Evolutionary conservation across 2,329 filamentous ascomycete species (phyloP), one percentile per base, ranked within the genome.

Genomic region (Pseudogymnoascus sp.): DNA sequence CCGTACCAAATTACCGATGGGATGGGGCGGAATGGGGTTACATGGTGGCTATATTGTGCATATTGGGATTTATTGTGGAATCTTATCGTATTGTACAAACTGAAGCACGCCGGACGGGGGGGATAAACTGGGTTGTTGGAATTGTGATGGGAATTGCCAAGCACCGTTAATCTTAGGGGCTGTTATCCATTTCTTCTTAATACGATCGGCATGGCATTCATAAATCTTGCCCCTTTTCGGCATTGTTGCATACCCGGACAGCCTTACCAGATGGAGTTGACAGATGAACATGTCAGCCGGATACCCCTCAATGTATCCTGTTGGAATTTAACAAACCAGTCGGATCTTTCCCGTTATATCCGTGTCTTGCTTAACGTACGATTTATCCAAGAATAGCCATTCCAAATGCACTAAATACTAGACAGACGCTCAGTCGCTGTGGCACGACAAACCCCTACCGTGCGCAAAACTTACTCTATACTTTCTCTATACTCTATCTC

Each of bases 401-500:
- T 57, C 50, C 50, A 57, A 57, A 57, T 57, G 13, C 8, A 26
- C 42, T 13, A 19, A 57, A 33, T 26, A 47, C 42, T 33, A 19
- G 31, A 33, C 28, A 57, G 50, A 21, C 28, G n/a, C 50, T 19
- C 5, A 26, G 50, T 31, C 28, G 50, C 50, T 57, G 50, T 57
- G 50, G 28, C 26, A 57, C 50, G 50, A 13, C 23, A 26, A 35
- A 57, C 10, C 50, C 28, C 50, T 28, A 4, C 10, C 3, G 50
- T 13, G 50, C 33, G 50, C 50, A 33, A 57, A 57, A 57, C 50
- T 21, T 33, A 57, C 50, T 57, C 50, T 57, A 57, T 57, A 57
- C 50, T 57, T n/a, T n/a, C 28, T 26, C 26, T 28, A 28, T 28
- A 28, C 26, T 28, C 26, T 21, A 57, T 57, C 28, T 33, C 17